phyloP scores from a whole-genome alignment of 331 rosid species.

The Quercus tomentella region DNA sequence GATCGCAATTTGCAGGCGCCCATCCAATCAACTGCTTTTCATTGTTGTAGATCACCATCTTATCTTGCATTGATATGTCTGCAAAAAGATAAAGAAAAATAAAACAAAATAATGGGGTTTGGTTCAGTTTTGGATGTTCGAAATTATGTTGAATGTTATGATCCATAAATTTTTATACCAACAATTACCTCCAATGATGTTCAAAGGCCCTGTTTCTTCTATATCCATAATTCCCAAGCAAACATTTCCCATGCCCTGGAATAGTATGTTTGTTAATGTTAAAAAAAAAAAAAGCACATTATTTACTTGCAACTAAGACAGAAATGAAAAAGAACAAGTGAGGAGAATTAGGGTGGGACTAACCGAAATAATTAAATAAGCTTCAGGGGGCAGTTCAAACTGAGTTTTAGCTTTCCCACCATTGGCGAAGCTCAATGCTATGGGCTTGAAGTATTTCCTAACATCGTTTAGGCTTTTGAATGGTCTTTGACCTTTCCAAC shows the following conservation, averaged over 20 bases:
- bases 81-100: not conserved
- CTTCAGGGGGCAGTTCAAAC: conserved; percentile 76
- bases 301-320: too few relatives aligned
- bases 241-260: conserved; percentile 72
- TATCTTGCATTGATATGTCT: conserved; percentile 94
- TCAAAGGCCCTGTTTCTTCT: conserved; percentile 50
- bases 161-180: not conserved
- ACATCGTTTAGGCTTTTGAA: conserved; percentile 63
- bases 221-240: conserved; percentile 92
- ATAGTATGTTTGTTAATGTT: not conserved
- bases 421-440: conserved; percentile 42
- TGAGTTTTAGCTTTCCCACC: conserved; percentile 45
- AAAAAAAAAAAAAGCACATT: not conserved
- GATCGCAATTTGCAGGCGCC: conserved; percentile 63
- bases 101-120: too few relatives aligned
- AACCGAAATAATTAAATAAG: conserved; percentile 77
- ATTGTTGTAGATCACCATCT: conserved; percentile 71
- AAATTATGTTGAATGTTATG: too few relatives aligned
- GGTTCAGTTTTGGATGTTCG: too few relatives aligned
- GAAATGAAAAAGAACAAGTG: not conserved
- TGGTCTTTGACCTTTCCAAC: conserved; percentile 77
- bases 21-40: conserved; percentile 82
- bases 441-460: conserved; percentile 78
- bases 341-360: conserved; percentile 10
- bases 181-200: conserved; percentile 82